Evolutionary conservation across 1,139 yeast species (phyloP).

Genomic region (Yamadazyma spencermartinsiae): DNA sequence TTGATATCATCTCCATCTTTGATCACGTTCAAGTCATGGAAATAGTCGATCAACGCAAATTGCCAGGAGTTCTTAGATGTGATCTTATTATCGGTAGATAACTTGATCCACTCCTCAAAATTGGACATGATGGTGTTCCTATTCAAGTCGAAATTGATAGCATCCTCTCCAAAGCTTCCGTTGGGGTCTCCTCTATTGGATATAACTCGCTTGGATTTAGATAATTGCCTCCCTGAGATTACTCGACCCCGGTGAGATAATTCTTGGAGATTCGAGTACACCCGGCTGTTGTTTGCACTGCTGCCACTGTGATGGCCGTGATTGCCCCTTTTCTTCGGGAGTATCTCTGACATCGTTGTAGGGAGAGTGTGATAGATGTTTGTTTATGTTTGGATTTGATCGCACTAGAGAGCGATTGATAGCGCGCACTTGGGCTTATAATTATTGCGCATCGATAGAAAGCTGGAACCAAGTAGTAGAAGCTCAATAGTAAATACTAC

Average conservation of each 20-base stretch:
- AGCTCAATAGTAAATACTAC: too few species aligned
- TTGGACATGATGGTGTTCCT: slow-evolving; percentile 52
- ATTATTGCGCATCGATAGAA: too few species aligned
- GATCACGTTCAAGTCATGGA: slow-evolving; percentile 50
- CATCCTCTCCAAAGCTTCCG: slow-evolving; percentile 38
- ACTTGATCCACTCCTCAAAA: slow-evolving; percentile 87
- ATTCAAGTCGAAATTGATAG: slow-evolving; percentile 47
- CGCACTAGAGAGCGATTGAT: too few species aligned
- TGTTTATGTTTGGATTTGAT: slow-evolving; percentile 10
- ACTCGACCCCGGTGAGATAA: slow-evolving; percentile 27
- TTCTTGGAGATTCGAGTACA: slow-evolving; percentile 17
- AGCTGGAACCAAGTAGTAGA: too few species aligned
- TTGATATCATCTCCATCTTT: slow-evolving; percentile 46
- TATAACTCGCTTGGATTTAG: slow-evolving; percentile 20
- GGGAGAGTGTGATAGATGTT: slow-evolving; percentile 1
- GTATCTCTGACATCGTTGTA: slow-evolving; percentile 15
- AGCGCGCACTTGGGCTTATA: too few species aligned
- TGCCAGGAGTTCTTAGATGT: slow-evolving; percentile 67
- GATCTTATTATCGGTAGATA: slow-evolving; percentile 85
- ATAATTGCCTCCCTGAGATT: slow-evolving; percentile 23
- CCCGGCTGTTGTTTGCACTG: slow-evolving; percentile 14
- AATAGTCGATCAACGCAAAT: slow-evolving; percentile 85
- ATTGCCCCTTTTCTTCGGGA: slow-evolving; percentile 26
- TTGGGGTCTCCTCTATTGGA: slow-evolving; percentile 22
- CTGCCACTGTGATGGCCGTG: slow-evolving; percentile 13